Evolutionary conservation across 257 asterid species (phyloP), one percentile per base, ranked within the genome.

Genomic region (Solanum ossicruentum): DNA sequence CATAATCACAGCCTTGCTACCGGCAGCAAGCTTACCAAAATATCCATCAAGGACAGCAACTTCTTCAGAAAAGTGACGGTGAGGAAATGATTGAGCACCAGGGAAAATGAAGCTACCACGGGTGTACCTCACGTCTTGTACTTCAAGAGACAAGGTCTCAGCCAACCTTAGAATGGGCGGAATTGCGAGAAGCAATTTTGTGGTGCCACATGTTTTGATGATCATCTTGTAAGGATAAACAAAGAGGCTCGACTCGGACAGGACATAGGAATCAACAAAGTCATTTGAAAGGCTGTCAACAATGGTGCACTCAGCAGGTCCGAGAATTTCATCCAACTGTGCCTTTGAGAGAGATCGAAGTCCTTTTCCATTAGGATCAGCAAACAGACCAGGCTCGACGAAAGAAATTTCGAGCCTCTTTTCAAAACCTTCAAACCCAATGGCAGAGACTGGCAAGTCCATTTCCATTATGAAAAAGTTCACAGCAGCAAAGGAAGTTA

Each of bases 101-200:
- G 98, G 98, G 85, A 94, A 94, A 63, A 93, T 94, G 84, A 94
- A 94, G 88, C 97, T 92, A 52, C 98, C 98, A 41, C 97, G 93
- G 26, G 97, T 89, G 11, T 93, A 94, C 47, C 86, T 91, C 90
- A 94, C 97, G 3, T 88, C 41, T 57, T 80, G 90, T 17, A 94
- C 97, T 0, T 89, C 63, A 18, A 94, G 95, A 17, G 93, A 90
- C 45, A 91, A 87, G 70, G 85, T 85, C 57, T 83, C 87, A 2
- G 94, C 93, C 88, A 93, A 83, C 83, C 89, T 92, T 85, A 94
- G 93, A 16, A 94, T 94, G 85, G 95, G 91, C 20, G 98, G 95
- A 86, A 94, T 92, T 1, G 98, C 90, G 17, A 80, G 89, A 65
- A 94, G 94, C 88, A 94, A 71, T 86, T 94, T 94, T 0, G 98